A percentile compares a stretch with the other conserved stretches of the same genome.
phyloP scores from a whole-genome alignment of 768 basidiomycete species.

The Trametes elegans region DNA sequence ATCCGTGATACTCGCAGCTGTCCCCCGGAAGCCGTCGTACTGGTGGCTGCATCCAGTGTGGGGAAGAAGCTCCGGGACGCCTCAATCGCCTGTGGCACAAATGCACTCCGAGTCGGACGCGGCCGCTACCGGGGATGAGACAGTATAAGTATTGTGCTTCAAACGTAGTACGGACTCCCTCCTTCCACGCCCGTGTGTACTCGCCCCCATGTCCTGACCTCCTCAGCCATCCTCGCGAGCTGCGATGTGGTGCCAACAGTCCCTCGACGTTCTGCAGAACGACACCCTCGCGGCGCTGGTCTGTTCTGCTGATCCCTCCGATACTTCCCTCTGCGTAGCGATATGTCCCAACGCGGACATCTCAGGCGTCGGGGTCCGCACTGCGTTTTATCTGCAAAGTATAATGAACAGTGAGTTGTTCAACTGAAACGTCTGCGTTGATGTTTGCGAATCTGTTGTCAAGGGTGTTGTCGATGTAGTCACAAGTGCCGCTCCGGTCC shows the following conservation, averaged over 20 bases:
- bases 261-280: constrained; percentile 1
- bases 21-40: too few species aligned
- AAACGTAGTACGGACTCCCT: too few species aligned
- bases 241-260: background rate
- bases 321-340: constrained; percentile 4
- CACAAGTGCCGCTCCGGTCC: background rate
- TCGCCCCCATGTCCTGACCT: background rate
- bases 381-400: constrained; percentile 30
- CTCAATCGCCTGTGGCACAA: too few species aligned
- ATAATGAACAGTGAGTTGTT: constrained; percentile 23
- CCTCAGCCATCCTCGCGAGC: background rate
- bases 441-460: background rate
- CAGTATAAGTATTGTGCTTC: too few species aligned
- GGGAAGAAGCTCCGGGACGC: too few species aligned
- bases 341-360: constrained; percentile 28
- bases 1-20: too few species aligned
- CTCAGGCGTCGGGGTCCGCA: constrained; percentile 27
- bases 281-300: constrained; percentile 6
- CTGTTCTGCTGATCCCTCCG: constrained; percentile 1
- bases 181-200: background rate
- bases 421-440: background rate
- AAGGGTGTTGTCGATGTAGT: background rate
- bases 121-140: too few species aligned
- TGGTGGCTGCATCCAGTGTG: too few species aligned
- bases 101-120: too few species aligned